phyloP scores from a whole-genome alignment of 208 protist species.

The Trypanosoma conorhini region DNA sequence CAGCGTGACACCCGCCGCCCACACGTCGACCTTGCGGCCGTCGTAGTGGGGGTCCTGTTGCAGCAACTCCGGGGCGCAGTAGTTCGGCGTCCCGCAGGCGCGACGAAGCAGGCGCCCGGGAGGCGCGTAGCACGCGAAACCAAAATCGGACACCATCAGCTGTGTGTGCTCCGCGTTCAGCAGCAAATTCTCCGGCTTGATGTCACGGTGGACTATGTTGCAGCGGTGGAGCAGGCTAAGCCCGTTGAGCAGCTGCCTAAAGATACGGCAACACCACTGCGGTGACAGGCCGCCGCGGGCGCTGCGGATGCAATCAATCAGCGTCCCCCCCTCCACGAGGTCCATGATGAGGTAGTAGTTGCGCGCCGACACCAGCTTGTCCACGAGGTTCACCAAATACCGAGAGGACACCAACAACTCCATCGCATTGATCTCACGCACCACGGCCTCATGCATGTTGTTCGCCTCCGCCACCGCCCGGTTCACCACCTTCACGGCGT shows the following conservation, averaged over 20 bases:
- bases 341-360: conserved; percentile 89
- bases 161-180: conserved; percentile 54
- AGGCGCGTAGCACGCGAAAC: conserved; percentile 78
- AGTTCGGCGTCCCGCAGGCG: conserved; percentile 77
- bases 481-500: conserved; percentile 78
- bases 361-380: conserved; percentile 69
- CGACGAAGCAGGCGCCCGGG: conserved; percentile 41
- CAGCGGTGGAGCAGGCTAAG: conserved; percentile 55
- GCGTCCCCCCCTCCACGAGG: conserved; percentile 71
- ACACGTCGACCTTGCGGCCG: conserved; percentile 88
- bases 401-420: conserved; percentile 40
- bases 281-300: conserved; percentile 6
- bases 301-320: conserved; percentile 48
- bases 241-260: conserved; percentile 72
- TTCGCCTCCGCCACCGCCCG: conserved; percentile 39
- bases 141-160: conserved; percentile 86
- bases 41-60: conserved; percentile 79
- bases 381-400: conserved; percentile 63
- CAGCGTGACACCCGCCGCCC: conserved; percentile 87
- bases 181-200: conserved; percentile 89
- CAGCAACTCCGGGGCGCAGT: conserved; percentile 86
- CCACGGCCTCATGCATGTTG: conserved; percentile 60
- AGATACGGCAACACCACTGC: conserved; percentile 37
- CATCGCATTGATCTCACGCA: conserved; percentile 75
- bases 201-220: conserved; percentile 86